Conservation (phyloP, 495 filamentous ascomycete genomes). For the Eremomyces bilateralis region DNA sequence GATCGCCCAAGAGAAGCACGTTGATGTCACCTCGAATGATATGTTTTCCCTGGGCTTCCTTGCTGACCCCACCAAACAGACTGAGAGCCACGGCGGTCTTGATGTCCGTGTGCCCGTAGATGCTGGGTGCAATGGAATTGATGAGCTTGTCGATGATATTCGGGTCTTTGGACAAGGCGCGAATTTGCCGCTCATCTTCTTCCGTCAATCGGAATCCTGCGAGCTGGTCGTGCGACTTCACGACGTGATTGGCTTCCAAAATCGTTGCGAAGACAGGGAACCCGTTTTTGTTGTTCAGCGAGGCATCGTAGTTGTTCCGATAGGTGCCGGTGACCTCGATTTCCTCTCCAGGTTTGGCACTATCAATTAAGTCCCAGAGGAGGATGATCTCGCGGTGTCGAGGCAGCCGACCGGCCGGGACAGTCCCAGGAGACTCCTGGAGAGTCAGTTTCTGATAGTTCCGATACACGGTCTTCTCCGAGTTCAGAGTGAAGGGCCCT, state of each 20-base stretch:
- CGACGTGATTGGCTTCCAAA: conserved; percentile 87
- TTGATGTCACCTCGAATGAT: conserved; percentile 95
- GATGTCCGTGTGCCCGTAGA: conserved; percentile 93
- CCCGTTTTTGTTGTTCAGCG: conserved; percentile 95
- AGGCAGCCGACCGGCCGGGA: conserved; percentile 87
- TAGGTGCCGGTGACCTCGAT: conserved; percentile 95
- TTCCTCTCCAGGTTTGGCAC: conserved; percentile 92
- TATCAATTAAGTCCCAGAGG: conserved; percentile 92
- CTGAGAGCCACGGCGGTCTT: conserved; percentile 92
- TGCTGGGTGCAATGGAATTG: conserved; percentile 84
- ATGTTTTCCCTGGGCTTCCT: conserved; percentile 70
- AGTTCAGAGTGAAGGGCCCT: conserved; percentile 89
- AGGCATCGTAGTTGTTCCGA: conserved; percentile 93
- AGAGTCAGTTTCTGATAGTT: conserved; percentile 98
- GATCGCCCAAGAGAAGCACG: conserved; percentile 87
- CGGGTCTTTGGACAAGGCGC: conserved; percentile 65
- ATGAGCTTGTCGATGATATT: conserved; percentile 89
- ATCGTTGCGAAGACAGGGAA: conserved; percentile 98
- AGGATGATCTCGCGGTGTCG: conserved; percentile 89
- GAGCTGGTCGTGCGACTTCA: conserved; percentile 94
- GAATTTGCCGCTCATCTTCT: conserved; percentile 85
- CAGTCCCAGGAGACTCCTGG: conserved; percentile 92
- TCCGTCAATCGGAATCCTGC: conserved; percentile 93
- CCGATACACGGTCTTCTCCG: conserved; percentile 96
- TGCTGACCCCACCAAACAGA: conserved; percentile 87